These are phyloP conservation scores for Exophiala viscosa DNA, from an alignment of 2,329 filamentous ascomycete genomes.

Conservation along the genomic window DNA sequence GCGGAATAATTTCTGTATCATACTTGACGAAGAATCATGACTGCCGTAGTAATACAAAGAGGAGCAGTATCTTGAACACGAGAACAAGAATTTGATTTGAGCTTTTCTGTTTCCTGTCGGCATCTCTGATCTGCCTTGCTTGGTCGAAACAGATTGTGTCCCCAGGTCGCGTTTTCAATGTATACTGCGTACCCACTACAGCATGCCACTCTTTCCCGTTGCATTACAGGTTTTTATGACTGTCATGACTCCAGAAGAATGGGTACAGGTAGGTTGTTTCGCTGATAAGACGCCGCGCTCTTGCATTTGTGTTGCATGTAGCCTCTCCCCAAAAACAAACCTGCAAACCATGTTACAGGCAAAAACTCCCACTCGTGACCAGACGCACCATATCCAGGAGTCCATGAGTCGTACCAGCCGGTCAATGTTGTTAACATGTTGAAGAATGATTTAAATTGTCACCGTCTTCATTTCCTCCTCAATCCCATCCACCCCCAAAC, in stretches of 20 bases:
- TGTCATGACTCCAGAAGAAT: no score
- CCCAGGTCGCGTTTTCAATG: neutral
- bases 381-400: slow-evolving; percentile 15
- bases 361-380: neutral
- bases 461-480: slow-evolving; percentile 47
- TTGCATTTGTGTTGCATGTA: neutral
- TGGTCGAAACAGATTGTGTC: neutral
- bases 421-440: no score
- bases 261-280: no score
- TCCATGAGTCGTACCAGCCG: neutral
- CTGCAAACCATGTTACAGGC: no score
- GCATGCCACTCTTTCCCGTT: neutral
- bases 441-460: slow-evolving; percentile 35
- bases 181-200: neutral
- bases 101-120: no score
- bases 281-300: no score
- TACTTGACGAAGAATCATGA: slow-evolving; percentile 47
- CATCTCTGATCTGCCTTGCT: neutral
- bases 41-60: no score
- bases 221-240: no score
- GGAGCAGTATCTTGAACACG: no score
- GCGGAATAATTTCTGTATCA: slow-evolving; percentile 88
- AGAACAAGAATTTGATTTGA: neutral
- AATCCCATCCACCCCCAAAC: slow-evolving; percentile 38
- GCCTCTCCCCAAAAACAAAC: neutral